phyloP scores from a whole-genome alignment of 352 stramenopile species.

The Stramenopiles sp. region DNA sequence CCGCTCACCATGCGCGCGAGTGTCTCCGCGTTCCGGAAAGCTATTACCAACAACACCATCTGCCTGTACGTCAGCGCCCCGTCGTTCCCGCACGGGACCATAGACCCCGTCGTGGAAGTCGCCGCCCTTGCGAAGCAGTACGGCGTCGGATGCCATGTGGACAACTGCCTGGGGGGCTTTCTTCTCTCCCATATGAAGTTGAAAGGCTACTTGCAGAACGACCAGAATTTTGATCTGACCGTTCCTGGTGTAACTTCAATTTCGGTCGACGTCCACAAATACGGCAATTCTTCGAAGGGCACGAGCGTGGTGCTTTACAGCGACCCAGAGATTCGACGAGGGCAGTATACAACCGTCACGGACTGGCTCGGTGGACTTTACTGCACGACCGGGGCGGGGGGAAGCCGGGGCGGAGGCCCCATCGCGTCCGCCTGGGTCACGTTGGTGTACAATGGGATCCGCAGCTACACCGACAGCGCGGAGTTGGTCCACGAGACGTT shows the following conservation, averaged over 20 bases:
- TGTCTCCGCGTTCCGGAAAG: not conserved
- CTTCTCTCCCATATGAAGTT: constrained; percentile 57
- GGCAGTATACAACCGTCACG: constrained; percentile 85
- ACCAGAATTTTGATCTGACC: constrained; percentile 75
- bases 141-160: constrained; percentile 80
- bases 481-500: not conserved
- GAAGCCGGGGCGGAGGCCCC: constrained; percentile 43
- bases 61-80: constrained; percentile 72
- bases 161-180: constrained; percentile 90
- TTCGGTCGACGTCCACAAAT: constrained; percentile 92
- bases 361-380: constrained; percentile 90
- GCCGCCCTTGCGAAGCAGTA: constrained; percentile 57
- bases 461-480: not conserved
- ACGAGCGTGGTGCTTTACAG: constrained; percentile 84
- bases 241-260: constrained; percentile 84
- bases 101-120: constrained; percentile 74
- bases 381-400: constrained; percentile 69
- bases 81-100: constrained; percentile 83
- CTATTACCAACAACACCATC: constrained; percentile 39
- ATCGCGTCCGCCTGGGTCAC: constrained; percentile 55
- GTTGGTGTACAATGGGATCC: constrained; percentile 45
- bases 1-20: constrained; percentile 1
- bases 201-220: constrained; percentile 28
- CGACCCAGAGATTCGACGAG: constrained; percentile 56
- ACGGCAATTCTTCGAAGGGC: constrained; percentile 85